Conservation (phyloP, 1,284 basidiomycete genomes). For the Malassezia slooffiae region DNA sequence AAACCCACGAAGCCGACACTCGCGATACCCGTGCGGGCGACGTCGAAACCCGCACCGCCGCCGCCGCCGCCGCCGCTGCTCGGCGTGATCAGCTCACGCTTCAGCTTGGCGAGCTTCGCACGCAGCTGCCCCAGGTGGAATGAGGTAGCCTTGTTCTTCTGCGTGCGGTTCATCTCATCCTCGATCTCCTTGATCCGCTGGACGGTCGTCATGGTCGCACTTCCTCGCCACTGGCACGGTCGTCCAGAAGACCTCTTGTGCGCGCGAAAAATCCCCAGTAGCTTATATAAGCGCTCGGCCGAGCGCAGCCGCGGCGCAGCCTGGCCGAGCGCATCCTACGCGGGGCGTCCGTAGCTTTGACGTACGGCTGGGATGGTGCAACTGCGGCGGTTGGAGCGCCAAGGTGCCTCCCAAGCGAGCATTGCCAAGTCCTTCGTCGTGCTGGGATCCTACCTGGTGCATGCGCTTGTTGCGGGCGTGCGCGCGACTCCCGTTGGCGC, state of each 20-base stretch:
- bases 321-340: too few relatives aligned
- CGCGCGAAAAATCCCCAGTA: too few relatives aligned
- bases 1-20: constrained; percentile 61
- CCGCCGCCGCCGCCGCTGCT: constrained; percentile 66
- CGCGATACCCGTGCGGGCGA: constrained; percentile 87
- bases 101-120: constrained; percentile 93
- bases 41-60: constrained; percentile 65
- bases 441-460: constrained; percentile 5
- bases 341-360: too few relatives aligned
- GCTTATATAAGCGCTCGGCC: too few relatives aligned
- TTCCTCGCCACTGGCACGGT: background rate
- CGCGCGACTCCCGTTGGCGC: constrained; percentile 7
- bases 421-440: constrained; percentile 3
- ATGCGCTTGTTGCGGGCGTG: constrained; percentile 1
- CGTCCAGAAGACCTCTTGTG: too few relatives aligned
- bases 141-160: constrained; percentile 74
- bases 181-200: constrained; percentile 46
- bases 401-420: background rate
- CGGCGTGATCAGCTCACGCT: constrained; percentile 81
- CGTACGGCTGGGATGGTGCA: too few relatives aligned
- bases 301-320: too few relatives aligned
- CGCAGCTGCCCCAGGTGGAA: constrained; percentile 95
- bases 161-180: constrained; percentile 48
- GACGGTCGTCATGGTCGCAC: constrained; percentile 24
- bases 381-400: too few relatives aligned